Conservation (phyloP, 2,329 filamentous ascomycete species). For the Penicillium sp. region DNA sequence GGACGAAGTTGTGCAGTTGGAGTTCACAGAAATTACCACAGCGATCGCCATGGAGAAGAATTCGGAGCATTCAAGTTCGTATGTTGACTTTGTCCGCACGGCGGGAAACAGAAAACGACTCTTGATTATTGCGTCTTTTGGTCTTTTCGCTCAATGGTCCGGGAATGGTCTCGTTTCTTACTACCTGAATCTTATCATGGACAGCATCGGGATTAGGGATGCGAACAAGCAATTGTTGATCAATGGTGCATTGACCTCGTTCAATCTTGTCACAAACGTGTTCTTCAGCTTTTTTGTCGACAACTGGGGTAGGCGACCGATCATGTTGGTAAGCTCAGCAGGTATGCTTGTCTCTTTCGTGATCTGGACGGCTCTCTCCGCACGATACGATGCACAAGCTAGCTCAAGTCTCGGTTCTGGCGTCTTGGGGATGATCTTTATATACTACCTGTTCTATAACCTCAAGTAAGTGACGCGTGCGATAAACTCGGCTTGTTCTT, state of each 20-base stretch:
- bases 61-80: slow-evolving; percentile 11
- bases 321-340: slow-evolving; percentile 31
- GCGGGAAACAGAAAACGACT: slow-evolving; percentile 62
- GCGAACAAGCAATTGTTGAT: slow-evolving; percentile 47
- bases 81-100: slow-evolving; percentile 28
- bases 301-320: slow-evolving; percentile 29
- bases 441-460: slow-evolving; percentile 66
- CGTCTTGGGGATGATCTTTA: slow-evolving; percentile 65
- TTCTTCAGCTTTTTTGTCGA: slow-evolving; percentile 33
- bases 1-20: slow-evolving; percentile 37
- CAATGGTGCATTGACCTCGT: slow-evolving; percentile 42
- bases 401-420: slow-evolving; percentile 18
- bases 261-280: slow-evolving; percentile 31
- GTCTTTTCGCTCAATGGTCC: slow-evolving; percentile 65
- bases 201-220: slow-evolving; percentile 45
- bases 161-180: slow-evolving; percentile 56
- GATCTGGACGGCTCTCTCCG: slow-evolving; percentile 33
- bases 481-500: background rate
- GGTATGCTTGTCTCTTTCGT: slow-evolving; percentile 37
- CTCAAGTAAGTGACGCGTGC: slow-evolving; percentile 39
- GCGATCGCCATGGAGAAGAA: slow-evolving; percentile 42
- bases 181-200: slow-evolving; percentile 46
- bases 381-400: slow-evolving; percentile 28
- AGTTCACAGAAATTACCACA: slow-evolving; percentile 38
- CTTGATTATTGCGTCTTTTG: slow-evolving; percentile 60